phyloP scores from a whole-genome alignment of 73 alveolate genomes.

The Paramecium caudatum region DNA sequence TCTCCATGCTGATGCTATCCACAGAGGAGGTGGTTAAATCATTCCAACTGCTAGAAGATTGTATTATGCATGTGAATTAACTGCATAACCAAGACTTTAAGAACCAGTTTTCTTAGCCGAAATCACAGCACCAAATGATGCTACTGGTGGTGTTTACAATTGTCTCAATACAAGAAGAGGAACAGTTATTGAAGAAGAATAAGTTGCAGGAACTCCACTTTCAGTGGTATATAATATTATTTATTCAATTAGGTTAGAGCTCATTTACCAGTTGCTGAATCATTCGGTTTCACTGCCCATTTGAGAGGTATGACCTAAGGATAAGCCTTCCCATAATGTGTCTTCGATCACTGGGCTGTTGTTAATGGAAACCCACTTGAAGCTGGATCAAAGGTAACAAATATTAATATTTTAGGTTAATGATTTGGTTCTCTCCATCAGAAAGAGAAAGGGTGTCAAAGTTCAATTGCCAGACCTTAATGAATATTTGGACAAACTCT shows the following conservation, averaged over 20 bases:
- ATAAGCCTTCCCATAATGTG: conserved; percentile 99
- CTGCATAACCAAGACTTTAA: conserved; percentile 98
- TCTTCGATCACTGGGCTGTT: conserved; percentile 98
- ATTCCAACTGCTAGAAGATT: conserved; percentile 99
- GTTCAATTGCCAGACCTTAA: conserved; percentile 92
- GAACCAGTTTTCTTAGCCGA: conserved; percentile 99
- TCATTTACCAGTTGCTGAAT: conserved; percentile 99
- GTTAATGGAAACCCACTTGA: conserved; percentile 83
- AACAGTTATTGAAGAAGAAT: conserved; percentile 96
- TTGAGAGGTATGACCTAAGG: conserved; percentile 98
- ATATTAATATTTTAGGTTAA: conserved; percentile 66
- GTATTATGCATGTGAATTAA: conserved; percentile 96
- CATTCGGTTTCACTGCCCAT: conserved; percentile 99
- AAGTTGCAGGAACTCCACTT: conserved; percentile 96
- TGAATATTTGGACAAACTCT: conserved; percentile 92
- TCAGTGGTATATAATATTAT: conserved; percentile 79
- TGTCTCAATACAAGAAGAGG: conserved; percentile 98
- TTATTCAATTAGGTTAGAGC: conserved; percentile 86
- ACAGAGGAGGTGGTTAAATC: conserved; percentile 99
- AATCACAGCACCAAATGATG: conserved; percentile 96
- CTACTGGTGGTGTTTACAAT: conserved; percentile 97
- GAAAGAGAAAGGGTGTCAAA: conserved; percentile 97
- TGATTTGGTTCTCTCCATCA: conserved; percentile 84
- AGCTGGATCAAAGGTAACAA: conserved; percentile 77
- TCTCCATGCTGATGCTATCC: conserved; percentile 98